Evolutionary conservation across 352 stramenopile genomes (phyloP), one percentile per base, ranked within the genome.

Genomic region (Globisporangium polare): DNA sequence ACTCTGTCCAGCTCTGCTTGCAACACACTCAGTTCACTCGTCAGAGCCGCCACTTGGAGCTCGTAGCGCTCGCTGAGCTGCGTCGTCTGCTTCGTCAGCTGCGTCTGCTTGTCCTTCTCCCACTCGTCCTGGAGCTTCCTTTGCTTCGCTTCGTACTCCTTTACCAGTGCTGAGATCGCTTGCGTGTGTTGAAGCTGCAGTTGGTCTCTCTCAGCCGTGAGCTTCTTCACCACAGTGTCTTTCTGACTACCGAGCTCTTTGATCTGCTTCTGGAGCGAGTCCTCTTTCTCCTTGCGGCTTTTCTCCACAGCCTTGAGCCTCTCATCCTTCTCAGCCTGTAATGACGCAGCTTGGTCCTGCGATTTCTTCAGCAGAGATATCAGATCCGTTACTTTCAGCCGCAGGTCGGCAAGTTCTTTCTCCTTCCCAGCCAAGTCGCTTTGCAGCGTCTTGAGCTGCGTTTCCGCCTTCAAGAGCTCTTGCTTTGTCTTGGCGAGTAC

Each of bases 231-330:
- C 2, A 41, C 58, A 20, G 45, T 69, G 24, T 81, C 77, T 13
- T 66, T 55, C 49, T 82, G 63, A 6, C 31, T 29, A 9, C 67
- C 53, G 0, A 83, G 53, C 4, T 72, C 73, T 43, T 75, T 63
- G 20, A 86, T 31, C 53, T 78, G 68, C 31, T 73, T 82, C 20
- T 72, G 55, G 10, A 78, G 58, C 24, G 63, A 47, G 27, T 79
- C 68, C 33, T 88, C 74, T 27, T 72, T 71, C 13, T 88, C 73
- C 35, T 82, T 78, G 46, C 80, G 71, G 0, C 51, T 54, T n/a
- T 78, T 74, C 10, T 72, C 63, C 0, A 60, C 56, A 1, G 65
- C 26, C n/a, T 63, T 76, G 20, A 71, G 58, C 22, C 74, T 64
- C 18, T 56, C 53, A 1, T 82, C 73, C 31, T 75, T 74, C 31